Percentiles rank a stretch among this genome's conserved stretches.
Conservation (phyloP, 2,329 filamentous ascomycete genomes). For the Chaetomiaceae sp. region DNA sequence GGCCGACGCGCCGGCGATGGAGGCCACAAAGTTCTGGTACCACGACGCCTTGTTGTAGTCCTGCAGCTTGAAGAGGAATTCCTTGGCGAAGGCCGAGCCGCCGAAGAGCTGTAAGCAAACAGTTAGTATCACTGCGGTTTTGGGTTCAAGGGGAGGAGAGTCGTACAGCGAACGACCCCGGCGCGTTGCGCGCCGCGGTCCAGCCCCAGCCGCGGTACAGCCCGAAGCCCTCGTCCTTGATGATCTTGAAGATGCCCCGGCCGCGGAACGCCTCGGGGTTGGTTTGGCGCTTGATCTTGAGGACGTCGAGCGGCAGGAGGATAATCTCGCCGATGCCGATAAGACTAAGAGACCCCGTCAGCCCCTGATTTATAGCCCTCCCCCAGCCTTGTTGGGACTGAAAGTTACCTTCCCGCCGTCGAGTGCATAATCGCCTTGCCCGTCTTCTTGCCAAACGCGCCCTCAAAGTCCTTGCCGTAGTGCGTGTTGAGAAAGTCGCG, state of each 20-base stretch:
- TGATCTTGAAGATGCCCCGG: slow-evolving; percentile 82
- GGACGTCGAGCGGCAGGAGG: slow-evolving; percentile 87
- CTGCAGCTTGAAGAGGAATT: slow-evolving; percentile 81
- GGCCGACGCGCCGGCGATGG: slow-evolving; percentile 88
- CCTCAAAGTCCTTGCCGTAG: slow-evolving; percentile 79
- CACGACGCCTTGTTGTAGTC: slow-evolving; percentile 96
- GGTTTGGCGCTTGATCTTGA: slow-evolving; percentile 99
- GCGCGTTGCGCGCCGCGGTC: slow-evolving; percentile 95
- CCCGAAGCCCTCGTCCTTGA: slow-evolving; percentile 90
- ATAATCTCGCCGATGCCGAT: slow-evolving; percentile 98
- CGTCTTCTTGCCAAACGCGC: slow-evolving; percentile 89
- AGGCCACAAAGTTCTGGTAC: slow-evolving; percentile 96
- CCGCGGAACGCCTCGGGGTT: slow-evolving; percentile 98
- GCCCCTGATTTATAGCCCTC: background rate
- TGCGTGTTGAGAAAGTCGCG: slow-evolving; percentile 81
- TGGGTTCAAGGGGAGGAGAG: background rate
- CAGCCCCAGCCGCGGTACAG: slow-evolving; percentile 95
- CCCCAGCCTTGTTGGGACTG: slow-evolving; percentile 52
- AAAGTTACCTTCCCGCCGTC: slow-evolving; percentile 74
- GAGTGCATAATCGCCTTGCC: slow-evolving; percentile 99
- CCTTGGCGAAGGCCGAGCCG: slow-evolving; percentile 94
- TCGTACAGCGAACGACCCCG: slow-evolving; percentile 90
- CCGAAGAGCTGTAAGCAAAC: slow-evolving; percentile 81
- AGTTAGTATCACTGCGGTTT: slow-evolving; percentile 19
- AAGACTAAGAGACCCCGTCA: slow-evolving; percentile 50